Percentiles rank a stretch among this genome's conserved stretches.
Conservation (phyloP, 2,329 filamentous ascomycete genomes). For the Pseudocercospora musae region DNA sequence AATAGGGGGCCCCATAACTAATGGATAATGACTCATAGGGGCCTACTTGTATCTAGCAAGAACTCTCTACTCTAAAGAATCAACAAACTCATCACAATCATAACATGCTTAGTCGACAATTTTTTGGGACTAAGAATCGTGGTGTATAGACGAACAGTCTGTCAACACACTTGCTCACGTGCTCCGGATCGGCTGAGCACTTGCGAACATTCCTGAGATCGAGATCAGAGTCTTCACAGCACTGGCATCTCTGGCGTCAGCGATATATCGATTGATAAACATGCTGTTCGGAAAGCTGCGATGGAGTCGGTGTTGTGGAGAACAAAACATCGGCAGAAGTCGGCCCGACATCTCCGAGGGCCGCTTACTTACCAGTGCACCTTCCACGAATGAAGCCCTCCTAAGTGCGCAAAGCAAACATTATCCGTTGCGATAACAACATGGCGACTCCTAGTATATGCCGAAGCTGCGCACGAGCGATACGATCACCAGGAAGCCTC, state of each 20-base stretch:
- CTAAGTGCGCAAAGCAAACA: not conserved
- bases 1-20: no score
- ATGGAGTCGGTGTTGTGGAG: not conserved
- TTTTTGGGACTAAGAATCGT: no score
- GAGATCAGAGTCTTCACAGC: not conserved
- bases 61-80: no score
- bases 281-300: not conserved
- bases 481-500: constrained; percentile 7
- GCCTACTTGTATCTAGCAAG: no score
- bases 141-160: no score
- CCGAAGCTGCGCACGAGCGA: constrained; percentile 14
- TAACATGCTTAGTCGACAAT: no score
- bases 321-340: not conserved
- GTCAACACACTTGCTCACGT: not conserved
- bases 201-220: not conserved
- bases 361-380: constrained; percentile 15
- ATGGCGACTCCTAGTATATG: constrained; percentile 18
- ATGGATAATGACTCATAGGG: no score
- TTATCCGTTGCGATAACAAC: not conserved
- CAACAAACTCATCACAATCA: no score
- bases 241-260: not conserved
- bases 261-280: not conserved
- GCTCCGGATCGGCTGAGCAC: not conserved
- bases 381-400: not conserved
- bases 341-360: not conserved